Conservation (phyloP, 2,329 filamentous ascomycete species). For the Monilinia polystroma region DNA sequence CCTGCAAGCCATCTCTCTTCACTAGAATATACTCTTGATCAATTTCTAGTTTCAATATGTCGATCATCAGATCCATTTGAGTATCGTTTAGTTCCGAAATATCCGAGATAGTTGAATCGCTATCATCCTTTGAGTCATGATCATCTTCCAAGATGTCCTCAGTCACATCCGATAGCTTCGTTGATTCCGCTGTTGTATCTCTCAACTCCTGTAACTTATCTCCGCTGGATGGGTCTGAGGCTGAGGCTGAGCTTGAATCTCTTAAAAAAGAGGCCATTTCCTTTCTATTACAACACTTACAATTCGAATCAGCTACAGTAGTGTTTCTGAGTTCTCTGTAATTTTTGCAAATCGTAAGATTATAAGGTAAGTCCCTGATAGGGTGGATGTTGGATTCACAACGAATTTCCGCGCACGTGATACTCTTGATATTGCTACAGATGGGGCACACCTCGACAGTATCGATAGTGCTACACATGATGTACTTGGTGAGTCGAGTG, state of each 20-base stretch:
- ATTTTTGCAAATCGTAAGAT: accelerated
- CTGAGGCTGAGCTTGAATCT: background rate
- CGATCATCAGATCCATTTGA: no score
- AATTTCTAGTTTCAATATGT: no score
- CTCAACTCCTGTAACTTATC: background rate
- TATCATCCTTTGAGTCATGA: no score
- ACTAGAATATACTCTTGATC: no score
- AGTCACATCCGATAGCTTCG: no score
- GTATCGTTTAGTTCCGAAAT: no score
- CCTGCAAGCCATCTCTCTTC: background rate
- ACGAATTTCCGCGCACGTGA: background rate
- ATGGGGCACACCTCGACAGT: background rate
- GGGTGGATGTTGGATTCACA: background rate
- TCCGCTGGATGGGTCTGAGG: background rate
- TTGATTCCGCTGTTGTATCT: background rate
- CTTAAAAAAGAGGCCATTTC: background rate
- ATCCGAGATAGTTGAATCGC: no score
- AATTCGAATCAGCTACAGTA: background rate
- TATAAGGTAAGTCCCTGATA: no score
- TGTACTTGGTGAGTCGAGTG: background rate
- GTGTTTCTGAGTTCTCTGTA: background rate
- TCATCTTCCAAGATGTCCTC: background rate
- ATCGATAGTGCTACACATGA: background rate
- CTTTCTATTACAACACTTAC: background rate
- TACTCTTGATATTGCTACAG: background rate